Evolutionary conservation across 176 grass and related monocot species (phyloP).

Genomic region (Hyparrhenia diplandra): DNA sequence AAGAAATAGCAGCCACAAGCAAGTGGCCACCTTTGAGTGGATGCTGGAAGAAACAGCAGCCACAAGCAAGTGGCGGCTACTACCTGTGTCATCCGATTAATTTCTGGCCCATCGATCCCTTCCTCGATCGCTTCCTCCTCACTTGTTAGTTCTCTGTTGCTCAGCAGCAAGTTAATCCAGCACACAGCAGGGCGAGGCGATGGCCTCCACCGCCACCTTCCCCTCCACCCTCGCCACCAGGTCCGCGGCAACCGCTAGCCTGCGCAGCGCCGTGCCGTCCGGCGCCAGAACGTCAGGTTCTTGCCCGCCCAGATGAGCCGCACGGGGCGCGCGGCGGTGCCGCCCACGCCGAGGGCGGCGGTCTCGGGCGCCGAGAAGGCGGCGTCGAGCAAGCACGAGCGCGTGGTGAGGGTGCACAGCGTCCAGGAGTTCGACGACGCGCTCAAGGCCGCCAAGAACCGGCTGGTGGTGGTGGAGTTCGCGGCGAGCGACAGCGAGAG

Average conservation of each 20-base stretch:
- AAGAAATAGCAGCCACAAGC: constrained; percentile 32
- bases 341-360: neutral
- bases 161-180: neutral
- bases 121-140: neutral
- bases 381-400: constrained; percentile 23
- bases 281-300: constrained; percentile 24
- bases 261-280: neutral
- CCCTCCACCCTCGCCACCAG: constrained; percentile 32
- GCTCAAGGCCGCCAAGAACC: constrained; percentile 60
- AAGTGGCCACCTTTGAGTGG: constrained; percentile 8
- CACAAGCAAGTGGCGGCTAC: constrained; percentile 1
- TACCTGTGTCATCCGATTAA: neutral
- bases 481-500: constrained; percentile 67
- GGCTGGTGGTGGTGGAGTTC: constrained; percentile 94
- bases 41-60: constrained; percentile 30
- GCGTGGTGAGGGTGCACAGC: constrained; percentile 60
- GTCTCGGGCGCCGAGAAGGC: constrained; percentile 42
- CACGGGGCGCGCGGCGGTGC: neutral
- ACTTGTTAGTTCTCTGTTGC: neutral
- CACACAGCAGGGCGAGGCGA: neutral
- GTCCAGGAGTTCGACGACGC: constrained; percentile 72
- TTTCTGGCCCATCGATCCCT: neutral
- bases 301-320: neutral
- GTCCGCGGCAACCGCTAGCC: neutral
- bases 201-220: constrained; percentile 59